Evolutionary conservation across 1,139 yeast genomes (phyloP).

Genomic region (Lizanozyma gosingica): DNA sequence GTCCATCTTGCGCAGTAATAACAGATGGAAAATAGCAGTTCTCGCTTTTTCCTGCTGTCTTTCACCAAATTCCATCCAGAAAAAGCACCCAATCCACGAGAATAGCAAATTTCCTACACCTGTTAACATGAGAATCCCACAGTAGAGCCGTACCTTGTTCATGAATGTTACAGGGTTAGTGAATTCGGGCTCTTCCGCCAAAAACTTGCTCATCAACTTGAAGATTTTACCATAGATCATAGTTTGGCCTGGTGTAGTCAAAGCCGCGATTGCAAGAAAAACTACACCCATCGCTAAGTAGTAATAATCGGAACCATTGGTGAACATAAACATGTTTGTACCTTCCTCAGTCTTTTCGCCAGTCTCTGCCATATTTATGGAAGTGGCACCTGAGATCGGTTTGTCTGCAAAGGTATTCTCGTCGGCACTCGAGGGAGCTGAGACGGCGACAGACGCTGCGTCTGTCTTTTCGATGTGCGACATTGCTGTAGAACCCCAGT

Average conservation of each 20-base stretch:
- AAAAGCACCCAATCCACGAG: slow-evolving; percentile 46
- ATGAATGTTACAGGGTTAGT: slow-evolving; percentile 25
- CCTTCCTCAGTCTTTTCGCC: too few relatives aligned
- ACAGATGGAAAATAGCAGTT: slow-evolving; percentile 22
- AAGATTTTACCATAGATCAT: slow-evolving; percentile 62
- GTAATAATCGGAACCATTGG: slow-evolving; percentile 15
- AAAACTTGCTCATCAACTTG: slow-evolving; percentile 34
- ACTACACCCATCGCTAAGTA: slow-evolving; percentile 15
- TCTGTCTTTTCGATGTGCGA: background rate
- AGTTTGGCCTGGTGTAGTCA: slow-evolving; percentile 55
- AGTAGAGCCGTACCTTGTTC: slow-evolving; percentile 32
- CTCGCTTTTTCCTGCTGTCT: slow-evolving; percentile 56
- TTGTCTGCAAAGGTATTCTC: background rate
- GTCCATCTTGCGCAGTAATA: slow-evolving; percentile 28
- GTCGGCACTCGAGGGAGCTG: background rate
- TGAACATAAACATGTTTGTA: slow-evolving; percentile 18
- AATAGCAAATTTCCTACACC: slow-evolving; percentile 47
- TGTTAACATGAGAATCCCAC: slow-evolving; percentile 46
- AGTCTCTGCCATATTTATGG: too few relatives aligned
- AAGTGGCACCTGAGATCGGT: too few relatives aligned
- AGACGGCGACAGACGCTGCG: background rate
- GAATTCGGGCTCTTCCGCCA: slow-evolving; percentile 15
- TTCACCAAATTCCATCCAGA: slow-evolving; percentile 73
- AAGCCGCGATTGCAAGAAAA: slow-evolving; percentile 30
- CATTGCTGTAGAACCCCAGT: too few relatives aligned